Evolutionary conservation across 2,329 filamentous ascomycete species (phyloP), one percentile per base, ranked within the genome.

Genomic region (Teratosphaeria destructans): DNA sequence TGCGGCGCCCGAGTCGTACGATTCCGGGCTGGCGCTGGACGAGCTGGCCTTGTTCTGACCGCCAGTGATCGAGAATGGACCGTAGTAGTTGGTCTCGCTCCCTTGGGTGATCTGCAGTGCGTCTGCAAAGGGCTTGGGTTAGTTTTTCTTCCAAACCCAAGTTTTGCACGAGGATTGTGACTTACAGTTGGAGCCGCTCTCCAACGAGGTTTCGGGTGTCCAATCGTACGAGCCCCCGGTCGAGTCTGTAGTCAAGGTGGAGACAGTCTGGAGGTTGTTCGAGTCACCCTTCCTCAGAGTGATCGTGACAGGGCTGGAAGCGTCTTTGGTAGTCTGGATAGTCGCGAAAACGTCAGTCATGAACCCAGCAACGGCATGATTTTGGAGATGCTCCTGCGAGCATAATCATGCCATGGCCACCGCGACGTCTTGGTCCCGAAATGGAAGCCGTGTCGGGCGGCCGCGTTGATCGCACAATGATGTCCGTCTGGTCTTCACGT

Each of bases 31-130:
- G 6, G 43, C n/a, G 43, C 19, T 23, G 16, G 43, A 19, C n/a
- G 16, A 19, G 43, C 43, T n/a, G 43, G 16, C 8, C n/a, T n/a
- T 19, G 16, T 19, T 19, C n/a, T n/a, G 16, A 8, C 76, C 23
- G 23, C 23, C 76, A 39, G 72, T 70, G 54, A 82, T 68, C 35
- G 68, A 66, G 69, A 85, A 76, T 34, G 76, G 77, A 53, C 77
- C 80, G 54, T 78, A 81, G 74, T 84, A 85, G 75, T 86, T 86
- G 70, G 75, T 67, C 55, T 74, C 63, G 54, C 71, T 72, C 60
- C 75, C 78, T 68, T 85, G 82, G n/a, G 66, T 69, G 72, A 86
- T 84, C 70, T 84, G 72, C 60, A 86, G 78, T 58, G 84, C 82
- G 67, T 85, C 43, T 49, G 43, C 43, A 23, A 11, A 49, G 16